Evolutionary conservation across 768 basidiomycete species (phyloP).

Genomic region (Lactarius trivialis): DNA sequence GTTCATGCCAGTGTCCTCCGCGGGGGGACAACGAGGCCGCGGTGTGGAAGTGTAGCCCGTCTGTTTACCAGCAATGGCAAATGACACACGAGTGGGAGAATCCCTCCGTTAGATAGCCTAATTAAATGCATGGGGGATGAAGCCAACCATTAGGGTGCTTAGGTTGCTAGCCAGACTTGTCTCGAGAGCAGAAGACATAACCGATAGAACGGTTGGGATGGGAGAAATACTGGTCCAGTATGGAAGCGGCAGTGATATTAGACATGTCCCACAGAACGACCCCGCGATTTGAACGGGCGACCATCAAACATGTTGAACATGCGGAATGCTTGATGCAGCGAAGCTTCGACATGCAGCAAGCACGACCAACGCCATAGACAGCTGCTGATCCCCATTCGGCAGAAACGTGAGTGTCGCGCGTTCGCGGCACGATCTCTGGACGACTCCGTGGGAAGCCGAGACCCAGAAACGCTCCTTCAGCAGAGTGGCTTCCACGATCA

Average conservation of each 20-base stretch:
- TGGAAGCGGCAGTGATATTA: neutral
- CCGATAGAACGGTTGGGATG: neutral
- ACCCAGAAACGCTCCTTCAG: neutral
- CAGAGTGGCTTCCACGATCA: neutral
- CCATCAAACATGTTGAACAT: neutral
- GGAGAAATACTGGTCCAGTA: neutral
- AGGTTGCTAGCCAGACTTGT: neutral
- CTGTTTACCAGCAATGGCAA: neutral
- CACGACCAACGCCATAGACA: neutral
- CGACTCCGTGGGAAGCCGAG: neutral
- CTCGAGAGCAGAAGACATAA: neutral
- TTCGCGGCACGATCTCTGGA: neutral
- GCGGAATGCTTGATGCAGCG: neutral
- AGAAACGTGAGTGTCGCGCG: neutral
- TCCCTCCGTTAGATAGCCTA: neutral
- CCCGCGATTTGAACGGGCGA: neutral
- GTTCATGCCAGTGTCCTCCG: neutral
- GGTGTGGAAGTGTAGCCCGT: neutral
- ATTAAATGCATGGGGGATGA: neutral
- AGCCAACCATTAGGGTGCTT: neutral
- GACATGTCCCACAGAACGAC: neutral
- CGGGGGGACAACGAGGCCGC: neutral
- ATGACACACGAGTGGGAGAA: neutral
- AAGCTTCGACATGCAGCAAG: neutral
- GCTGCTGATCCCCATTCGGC: neutral